Percentiles rank a stretch among this genome's conserved stretches.
phyloP scores from a whole-genome alignment of 2,329 filamentous ascomycete genomes.

The Curvularia hawaiiensis region DNA sequence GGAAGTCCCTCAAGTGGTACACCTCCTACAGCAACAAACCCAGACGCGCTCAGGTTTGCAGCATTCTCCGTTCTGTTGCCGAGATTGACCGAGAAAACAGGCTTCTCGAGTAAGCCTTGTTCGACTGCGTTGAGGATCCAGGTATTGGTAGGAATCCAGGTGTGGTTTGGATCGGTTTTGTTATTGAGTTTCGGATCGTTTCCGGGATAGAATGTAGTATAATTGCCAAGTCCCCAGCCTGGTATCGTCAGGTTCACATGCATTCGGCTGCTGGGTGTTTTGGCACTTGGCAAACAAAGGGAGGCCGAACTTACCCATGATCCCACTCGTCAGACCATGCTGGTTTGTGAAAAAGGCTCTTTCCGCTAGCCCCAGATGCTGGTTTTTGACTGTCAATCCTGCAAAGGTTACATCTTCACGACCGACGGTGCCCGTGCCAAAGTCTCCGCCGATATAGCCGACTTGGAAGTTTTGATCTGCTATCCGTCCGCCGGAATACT shows the following conservation, averaged over 20 bases:
- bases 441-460: background rate
- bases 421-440: constrained; percentile 1
- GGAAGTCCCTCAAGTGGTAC: background rate
- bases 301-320: background rate
- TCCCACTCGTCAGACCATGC: background rate
- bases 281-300: background rate
- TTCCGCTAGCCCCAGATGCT: background rate
- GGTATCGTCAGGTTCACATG: background rate
- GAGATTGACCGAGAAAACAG: constrained; percentile 1
- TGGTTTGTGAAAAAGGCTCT: background rate
- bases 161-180: background rate
- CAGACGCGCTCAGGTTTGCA: background rate
- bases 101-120: constrained; percentile 3
- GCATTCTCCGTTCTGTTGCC: constrained; percentile 1
- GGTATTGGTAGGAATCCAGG: background rate
- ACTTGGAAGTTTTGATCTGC: background rate
- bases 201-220: background rate
- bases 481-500: background rate
- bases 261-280: background rate
- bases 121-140: background rate
- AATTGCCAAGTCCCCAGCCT: constrained; percentile 4
- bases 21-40: constrained; percentile 4
- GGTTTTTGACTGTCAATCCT: constrained; percentile 1
- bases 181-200: background rate
- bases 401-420: constrained; percentile 1